These are phyloP conservation scores for Bromus sterilis DNA, from an alignment of 176 grass and related monocot species.

Conservation along the genomic window DNA sequence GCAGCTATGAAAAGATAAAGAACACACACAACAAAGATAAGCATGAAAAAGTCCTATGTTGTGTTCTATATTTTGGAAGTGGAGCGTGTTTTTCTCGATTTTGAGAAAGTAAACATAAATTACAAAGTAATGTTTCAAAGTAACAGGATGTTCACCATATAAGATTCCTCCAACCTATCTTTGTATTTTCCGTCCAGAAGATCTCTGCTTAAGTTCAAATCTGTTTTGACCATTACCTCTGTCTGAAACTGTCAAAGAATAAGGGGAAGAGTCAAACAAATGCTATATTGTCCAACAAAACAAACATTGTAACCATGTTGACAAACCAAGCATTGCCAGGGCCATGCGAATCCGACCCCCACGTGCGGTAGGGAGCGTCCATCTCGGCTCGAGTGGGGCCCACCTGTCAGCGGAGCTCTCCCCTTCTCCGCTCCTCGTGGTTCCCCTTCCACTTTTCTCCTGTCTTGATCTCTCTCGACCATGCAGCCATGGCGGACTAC, in stretches of 20 bases:
- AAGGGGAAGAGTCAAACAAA: slow-evolving; percentile 21
- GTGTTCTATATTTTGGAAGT: no score
- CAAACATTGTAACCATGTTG: background rate
- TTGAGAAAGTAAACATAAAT: background rate
- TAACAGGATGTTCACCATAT: slow-evolving; percentile 63
- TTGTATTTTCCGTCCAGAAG: slow-evolving; percentile 72
- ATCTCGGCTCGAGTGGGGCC: no score
- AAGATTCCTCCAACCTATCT: slow-evolving; percentile 70
- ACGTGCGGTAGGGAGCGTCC: no score
- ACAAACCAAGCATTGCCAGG: background rate
- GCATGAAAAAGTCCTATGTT: no score
- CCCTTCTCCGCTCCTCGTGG: no score
- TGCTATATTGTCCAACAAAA: background rate
- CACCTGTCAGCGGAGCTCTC: no score
- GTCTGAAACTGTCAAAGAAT: slow-evolving; percentile 71
- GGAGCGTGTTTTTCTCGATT: no score
- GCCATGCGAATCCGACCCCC: no score
- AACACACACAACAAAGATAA: no score
- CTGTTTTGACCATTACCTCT: slow-evolving; percentile 60
- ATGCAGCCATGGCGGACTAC: slow-evolving; percentile 64
- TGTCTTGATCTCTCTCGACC: background rate
- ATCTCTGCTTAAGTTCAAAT: slow-evolving; percentile 61
- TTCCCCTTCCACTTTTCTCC: no score
- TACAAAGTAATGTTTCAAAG: background rate
- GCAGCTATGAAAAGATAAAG: no score